Conservation (phyloP, 2,329 filamentous ascomycete species). For the Phialocephala subalpina region DNA sequence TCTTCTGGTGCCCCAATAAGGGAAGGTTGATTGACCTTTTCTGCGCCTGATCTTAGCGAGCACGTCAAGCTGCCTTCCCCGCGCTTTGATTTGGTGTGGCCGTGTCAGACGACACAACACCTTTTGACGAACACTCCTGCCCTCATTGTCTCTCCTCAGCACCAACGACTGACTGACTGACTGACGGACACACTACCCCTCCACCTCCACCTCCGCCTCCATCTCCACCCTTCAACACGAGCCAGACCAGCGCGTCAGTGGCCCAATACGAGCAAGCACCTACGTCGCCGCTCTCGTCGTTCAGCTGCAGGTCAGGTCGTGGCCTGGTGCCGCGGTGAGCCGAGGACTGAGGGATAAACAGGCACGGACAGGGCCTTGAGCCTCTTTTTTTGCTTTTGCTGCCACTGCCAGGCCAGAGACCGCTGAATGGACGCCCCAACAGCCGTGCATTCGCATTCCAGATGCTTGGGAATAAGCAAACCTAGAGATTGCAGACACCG, state of each 20-base stretch:
- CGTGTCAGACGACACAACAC: conserved; percentile 25
- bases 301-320: not conserved
- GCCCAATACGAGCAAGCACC: not conserved
- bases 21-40: conserved; percentile 24
- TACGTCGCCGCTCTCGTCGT: conserved; percentile 13
- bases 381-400: conserved; percentile 32
- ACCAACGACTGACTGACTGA: not conserved
- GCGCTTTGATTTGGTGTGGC: conserved; percentile 20
- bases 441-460: conserved; percentile 26
- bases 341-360: conserved; percentile 11
- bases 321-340: conserved; percentile 19
- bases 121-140: conserved; percentile 2
- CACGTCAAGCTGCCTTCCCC: conserved; percentile 15
- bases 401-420: not conserved
- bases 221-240: conserved; percentile 20
- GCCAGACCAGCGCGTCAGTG: not conserved
- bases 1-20: conserved; percentile 9
- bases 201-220: not conserved
- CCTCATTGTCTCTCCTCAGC: conserved; percentile 8
- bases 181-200: conserved; percentile 5
- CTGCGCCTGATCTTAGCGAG: conserved; percentile 2
- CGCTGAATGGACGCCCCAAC: conserved; percentile 13
- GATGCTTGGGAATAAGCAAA: conserved; percentile 36
- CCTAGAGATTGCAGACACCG: conserved; percentile 13
- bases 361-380: no score